Conservation (phyloP, 345 rosid genomes). For the Populus tremula region DNA sequence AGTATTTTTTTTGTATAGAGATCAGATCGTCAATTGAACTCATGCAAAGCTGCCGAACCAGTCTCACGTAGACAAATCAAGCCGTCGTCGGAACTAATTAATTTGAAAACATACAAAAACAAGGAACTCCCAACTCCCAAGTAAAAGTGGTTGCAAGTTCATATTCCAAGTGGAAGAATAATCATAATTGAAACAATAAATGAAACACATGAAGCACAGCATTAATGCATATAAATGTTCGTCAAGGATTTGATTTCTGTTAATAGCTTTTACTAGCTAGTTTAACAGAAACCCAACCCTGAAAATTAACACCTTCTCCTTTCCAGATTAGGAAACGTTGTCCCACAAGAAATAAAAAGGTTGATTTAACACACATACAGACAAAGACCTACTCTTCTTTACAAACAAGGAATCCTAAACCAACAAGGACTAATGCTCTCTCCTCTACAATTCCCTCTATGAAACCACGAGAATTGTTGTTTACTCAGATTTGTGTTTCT, state of each 20-base stretch:
- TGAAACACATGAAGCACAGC: no score
- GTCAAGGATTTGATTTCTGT: background rate
- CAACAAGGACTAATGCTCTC: background rate
- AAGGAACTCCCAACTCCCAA: background rate
- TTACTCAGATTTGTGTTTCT: background rate
- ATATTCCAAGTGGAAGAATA: background rate
- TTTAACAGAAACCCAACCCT: background rate
- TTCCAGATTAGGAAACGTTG: background rate
- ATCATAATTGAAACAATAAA: background rate
- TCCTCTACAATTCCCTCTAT: background rate
- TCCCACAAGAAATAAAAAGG: background rate
- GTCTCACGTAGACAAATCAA: background rate
- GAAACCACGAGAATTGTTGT: background rate
- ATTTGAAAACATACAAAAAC: background rate
- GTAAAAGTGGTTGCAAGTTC: background rate
- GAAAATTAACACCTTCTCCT: background rate
- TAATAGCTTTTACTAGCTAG: no score
- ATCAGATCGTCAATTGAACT: background rate
- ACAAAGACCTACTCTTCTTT: background rate
- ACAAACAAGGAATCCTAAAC: background rate
- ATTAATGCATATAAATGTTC: background rate
- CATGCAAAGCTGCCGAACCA: background rate
- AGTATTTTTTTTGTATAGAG: background rate
- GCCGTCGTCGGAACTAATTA: background rate
- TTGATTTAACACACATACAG: background rate